Base-by-base conservation (phyloP, 1,284 basidiomycete species). In the Cutaneotrichosporon sp. region DNA sequence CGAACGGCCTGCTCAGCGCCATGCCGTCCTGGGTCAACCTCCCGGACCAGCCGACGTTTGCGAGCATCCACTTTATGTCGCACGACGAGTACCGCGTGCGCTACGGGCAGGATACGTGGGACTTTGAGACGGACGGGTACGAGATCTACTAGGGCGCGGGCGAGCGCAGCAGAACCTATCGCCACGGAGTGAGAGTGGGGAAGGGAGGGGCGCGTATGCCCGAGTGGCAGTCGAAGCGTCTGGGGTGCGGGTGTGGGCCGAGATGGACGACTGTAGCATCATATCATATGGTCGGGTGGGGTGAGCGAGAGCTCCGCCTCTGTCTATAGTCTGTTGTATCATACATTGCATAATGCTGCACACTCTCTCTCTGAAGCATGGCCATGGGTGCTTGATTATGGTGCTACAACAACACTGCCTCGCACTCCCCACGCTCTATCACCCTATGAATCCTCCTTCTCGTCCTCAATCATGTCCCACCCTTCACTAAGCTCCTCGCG, bases 381-480 rank as follows among this genome's bases (percentile, higher is more conserved):
- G n/a, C n/a, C n/a, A n/a, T n/a, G n/a, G 9, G 67, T 66, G 14
- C 7, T 4, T 53, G n/a, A 34, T 20, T 10, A 45, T 42, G 38
- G 18, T 42, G 38, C 8, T 42, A 42, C 38, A 42, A 42, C 38
- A 42, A 42, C 38, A 42, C 38, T 18, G 16, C 29, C 29, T 29
- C 29, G 2, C 38, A n/a, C 9, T 18, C 38, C 18, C 38, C 38
- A 6, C 1, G 8, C 38, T 42, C 34, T 14, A 36, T 36, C 9
- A 11, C 34, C 4, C 29, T 29, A 29, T 29, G 34, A 14, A 9
- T 36, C 24, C 24, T 22, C 20, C 49, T 58, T 24, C 25, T 58
- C 60, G 56, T 46, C 45, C 29, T 76, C 71, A n/a, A 76, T 43
- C 24, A 75, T 56, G 58, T 76, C 74, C 74, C 75, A 76, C 5